A percentile compares a stretch with the other conserved stretches of the same genome.
Conservation (phyloP, 2,329 filamentous ascomycete genomes). For the Aspergillus intermedius region DNA sequence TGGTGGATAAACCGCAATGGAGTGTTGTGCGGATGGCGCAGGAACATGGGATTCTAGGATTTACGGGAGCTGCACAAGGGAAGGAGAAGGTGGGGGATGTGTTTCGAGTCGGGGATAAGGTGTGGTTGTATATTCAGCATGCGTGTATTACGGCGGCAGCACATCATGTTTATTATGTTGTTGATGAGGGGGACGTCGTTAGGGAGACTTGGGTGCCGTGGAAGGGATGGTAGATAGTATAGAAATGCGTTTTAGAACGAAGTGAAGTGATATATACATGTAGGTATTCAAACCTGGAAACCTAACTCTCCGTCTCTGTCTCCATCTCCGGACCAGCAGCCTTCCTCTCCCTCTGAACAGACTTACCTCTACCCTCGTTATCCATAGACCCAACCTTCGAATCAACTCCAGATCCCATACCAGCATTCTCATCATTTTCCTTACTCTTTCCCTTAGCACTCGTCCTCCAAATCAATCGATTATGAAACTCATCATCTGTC, state of each 20-base stretch:
- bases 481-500: conserved; percentile 29
- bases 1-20: conserved; percentile 55
- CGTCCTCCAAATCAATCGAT: conserved; percentile 24
- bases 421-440: conserved; percentile 19
- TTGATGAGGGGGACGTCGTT: conserved; percentile 46
- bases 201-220: conserved; percentile 21
- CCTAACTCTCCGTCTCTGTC: not conserved
- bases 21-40: conserved; percentile 66
- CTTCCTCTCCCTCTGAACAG: conserved; percentile 9
- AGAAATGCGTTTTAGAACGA: not conserved
- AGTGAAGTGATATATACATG: not conserved
- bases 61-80: conserved; percentile 36
- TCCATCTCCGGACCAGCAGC: conserved; percentile 1
- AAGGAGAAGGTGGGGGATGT: conserved; percentile 36
- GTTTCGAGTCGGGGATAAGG: conserved; percentile 57
- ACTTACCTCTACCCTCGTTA: conserved; percentile 14
- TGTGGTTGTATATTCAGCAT: conserved; percentile 72
- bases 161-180: conserved; percentile 65
- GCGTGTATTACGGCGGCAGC: conserved; percentile 67
- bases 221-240: conserved; percentile 17
- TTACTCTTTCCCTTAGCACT: conserved; percentile 11
- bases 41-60: conserved; percentile 68
- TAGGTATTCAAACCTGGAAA: not conserved
- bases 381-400: too few species aligned
- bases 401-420: conserved; percentile 3